These are phyloP conservation scores for Arabis alpina DNA, from an alignment of 345 rosid genomes.

Conservation along the genomic window DNA sequence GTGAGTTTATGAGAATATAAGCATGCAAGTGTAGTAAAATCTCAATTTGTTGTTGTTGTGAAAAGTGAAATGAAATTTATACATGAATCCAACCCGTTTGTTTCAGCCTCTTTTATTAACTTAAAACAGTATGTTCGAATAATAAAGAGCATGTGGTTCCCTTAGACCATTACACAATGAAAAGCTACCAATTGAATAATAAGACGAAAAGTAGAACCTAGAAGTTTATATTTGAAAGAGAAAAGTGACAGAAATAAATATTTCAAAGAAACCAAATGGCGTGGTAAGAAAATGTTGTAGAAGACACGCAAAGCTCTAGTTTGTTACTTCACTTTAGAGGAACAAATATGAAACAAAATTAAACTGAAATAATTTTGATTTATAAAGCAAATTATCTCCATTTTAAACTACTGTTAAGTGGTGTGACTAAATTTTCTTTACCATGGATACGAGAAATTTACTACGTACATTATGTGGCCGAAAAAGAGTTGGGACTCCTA, in stretches of 20 bases:
- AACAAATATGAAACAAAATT: constrained; percentile 7
- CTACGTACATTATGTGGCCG: background rate
- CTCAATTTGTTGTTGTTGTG: too few species aligned
- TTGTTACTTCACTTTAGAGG: constrained; percentile 27
- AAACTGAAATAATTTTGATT: background rate
- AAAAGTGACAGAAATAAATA: background rate
- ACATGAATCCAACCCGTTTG: background rate
- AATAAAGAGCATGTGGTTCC: constrained; percentile 2
- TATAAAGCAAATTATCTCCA: background rate
- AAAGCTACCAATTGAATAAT: too few species aligned
- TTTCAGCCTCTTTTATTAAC: background rate
- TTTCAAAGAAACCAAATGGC: background rate
- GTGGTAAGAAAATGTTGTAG: constrained; percentile 5
- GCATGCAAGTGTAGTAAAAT: too few species aligned
- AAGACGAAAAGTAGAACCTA: background rate
- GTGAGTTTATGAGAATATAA: too few species aligned
- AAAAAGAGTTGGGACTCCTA: too few species aligned
- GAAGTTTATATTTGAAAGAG: background rate
- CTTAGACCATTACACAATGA: background rate
- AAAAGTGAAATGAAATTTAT: too few species aligned
- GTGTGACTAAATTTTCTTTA: constrained; percentile 1
- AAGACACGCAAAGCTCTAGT: constrained; percentile 31
- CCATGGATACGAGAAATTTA: background rate
- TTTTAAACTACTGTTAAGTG: background rate
- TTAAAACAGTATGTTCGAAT: background rate